Percentiles rank a stretch among this genome's conserved stretches.
These are phyloP conservation scores for Lodderomyces orthopsilosis DNA, from an alignment of 1,139 yeast species.

Conservation along the genomic window DNA sequence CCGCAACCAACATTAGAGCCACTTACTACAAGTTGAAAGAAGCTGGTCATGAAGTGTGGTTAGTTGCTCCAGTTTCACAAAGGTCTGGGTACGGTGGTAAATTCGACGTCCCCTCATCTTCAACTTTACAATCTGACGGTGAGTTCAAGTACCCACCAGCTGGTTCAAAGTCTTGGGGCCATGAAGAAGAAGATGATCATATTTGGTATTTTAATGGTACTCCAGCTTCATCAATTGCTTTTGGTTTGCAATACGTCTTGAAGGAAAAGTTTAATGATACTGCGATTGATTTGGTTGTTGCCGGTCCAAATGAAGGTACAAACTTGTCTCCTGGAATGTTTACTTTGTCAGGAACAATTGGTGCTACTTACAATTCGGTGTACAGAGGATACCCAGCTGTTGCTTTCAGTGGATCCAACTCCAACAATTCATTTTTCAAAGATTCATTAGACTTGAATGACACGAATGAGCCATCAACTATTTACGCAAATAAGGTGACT, in stretches of 20 bases:
- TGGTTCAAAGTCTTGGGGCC: constrained; percentile 50
- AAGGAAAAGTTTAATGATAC: constrained; percentile 38
- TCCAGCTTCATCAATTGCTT: constrained; percentile 44
- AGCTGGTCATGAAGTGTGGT: constrained; percentile 51
- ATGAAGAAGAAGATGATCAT: constrained; percentile 39
- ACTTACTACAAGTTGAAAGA: constrained; percentile 50
- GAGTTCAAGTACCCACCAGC: constrained; percentile 40
- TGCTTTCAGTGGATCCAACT: constrained; percentile 45
- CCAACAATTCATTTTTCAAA: constrained; percentile 42
- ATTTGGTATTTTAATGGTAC: constrained; percentile 52
- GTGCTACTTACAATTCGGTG: constrained; percentile 43
- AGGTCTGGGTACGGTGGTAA: constrained; percentile 61
- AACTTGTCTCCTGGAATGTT: constrained; percentile 37
- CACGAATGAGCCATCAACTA: constrained; percentile 33
- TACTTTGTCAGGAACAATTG: constrained; percentile 46
- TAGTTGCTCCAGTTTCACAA: constrained; percentile 59
- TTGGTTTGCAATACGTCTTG: constrained; percentile 40
- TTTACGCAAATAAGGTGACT: constrained; percentile 31
- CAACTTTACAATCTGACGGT: constrained; percentile 40
- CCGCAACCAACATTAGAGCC: constrained; percentile 59
- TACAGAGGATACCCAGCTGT: constrained; percentile 43
- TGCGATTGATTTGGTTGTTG: constrained; percentile 37
- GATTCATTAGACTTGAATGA: constrained; percentile 33
- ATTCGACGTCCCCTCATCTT: constrained; percentile 44
- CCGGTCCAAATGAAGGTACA: constrained; percentile 49